Conservation (phyloP, 345 rosid species). For the Salix udensis region DNA sequence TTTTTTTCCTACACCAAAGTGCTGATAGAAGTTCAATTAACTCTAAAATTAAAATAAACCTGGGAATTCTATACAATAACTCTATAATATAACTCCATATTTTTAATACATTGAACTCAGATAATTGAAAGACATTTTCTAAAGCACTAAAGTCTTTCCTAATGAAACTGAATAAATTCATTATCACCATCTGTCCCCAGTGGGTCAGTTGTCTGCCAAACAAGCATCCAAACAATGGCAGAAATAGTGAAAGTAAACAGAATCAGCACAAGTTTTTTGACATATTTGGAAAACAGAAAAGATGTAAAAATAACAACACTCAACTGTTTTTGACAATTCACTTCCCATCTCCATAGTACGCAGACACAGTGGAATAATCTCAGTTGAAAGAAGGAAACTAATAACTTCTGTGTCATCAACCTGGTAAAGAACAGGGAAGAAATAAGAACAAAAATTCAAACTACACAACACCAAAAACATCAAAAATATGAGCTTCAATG, state of each 20-base stretch:
- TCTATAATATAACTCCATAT: background rate
- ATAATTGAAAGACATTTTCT: background rate
- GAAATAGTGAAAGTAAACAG: background rate
- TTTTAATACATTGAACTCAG: background rate
- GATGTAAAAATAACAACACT: conserved; percentile 27
- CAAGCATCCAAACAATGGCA: background rate
- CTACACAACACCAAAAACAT: background rate
- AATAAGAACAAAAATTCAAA: background rate
- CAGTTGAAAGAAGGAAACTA: conserved; percentile 93
- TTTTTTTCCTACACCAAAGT: background rate
- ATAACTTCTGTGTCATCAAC: conserved; percentile 97
- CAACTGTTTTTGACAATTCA: conserved; percentile 93
- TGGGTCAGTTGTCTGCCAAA: too few relatives aligned
- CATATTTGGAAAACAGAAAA: background rate
- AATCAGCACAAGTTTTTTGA: background rate
- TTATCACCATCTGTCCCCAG: background rate
- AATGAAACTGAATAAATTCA: background rate
- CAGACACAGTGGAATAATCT: conserved; percentile 86
- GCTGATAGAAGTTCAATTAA: background rate
- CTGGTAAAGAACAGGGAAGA: conserved; percentile 31
- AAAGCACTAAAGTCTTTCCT: background rate
- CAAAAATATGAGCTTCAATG: background rate
- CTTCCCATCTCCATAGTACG: conserved; percentile 99
- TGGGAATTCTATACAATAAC: background rate
- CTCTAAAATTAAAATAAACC: background rate